phyloP scores from a whole-genome alignment of 805 yeast genomes.

The Jamesozyma gamospora region DNA sequence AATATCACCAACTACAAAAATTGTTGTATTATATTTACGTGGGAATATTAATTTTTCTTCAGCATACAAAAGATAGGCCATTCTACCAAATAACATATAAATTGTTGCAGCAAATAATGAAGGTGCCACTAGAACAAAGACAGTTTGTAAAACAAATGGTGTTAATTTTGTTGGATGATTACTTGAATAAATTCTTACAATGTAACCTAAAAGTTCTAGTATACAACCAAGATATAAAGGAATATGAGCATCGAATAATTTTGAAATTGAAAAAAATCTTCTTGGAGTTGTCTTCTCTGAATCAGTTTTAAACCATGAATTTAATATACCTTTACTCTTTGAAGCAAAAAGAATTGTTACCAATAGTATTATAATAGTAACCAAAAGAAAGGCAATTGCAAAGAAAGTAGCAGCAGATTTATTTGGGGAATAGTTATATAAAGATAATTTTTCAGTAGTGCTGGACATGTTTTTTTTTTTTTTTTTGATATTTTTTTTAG shows the following conservation, averaged over 20 bases:
- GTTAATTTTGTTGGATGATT: conserved; percentile 4
- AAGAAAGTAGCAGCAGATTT: conserved; percentile 11
- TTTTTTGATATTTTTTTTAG: too few species aligned
- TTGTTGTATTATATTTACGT: conserved; percentile 16
- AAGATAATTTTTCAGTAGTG: not conserved
- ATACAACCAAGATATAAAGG: conserved; percentile 23
- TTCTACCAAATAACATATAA: conserved; percentile 26
- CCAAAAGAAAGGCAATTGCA: conserved; percentile 7
- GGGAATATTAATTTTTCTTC: conserved; percentile 15
- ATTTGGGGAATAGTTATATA: conserved; percentile 13
- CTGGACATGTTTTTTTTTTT: not conserved
- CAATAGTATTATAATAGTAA: not conserved
- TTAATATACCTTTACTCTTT: not conserved
- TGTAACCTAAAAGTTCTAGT: conserved; percentile 22
- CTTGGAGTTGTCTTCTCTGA: not conserved
- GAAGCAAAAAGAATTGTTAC: not conserved
- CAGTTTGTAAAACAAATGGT: conserved; percentile 21
- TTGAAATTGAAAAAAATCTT: not conserved
- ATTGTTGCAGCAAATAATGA: conserved; percentile 27
- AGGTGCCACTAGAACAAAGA: conserved; percentile 26
- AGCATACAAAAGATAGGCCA: conserved; percentile 14
- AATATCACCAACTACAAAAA: conserved; percentile 29
- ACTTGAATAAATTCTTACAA: conserved; percentile 16
- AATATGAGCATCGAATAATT: conserved; percentile 8
- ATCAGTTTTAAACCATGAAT: conserved; percentile 1